Conservation (phyloP, 306 rosid genomes). For the Senna siamea region DNA sequence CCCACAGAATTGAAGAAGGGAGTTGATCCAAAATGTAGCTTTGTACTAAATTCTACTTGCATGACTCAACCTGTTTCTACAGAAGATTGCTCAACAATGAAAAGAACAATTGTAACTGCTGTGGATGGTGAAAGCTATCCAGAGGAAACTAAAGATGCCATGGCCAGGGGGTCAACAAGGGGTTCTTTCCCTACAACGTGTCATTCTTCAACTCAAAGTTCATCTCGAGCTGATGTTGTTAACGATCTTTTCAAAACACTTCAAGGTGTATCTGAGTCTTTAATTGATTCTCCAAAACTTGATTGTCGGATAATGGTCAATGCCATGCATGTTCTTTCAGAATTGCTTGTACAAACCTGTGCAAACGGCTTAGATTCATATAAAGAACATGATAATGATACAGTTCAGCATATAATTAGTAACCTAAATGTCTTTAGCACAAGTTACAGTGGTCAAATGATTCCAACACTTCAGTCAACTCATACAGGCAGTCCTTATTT, state of each 20-base stretch:
- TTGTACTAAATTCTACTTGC: conserved; percentile 31
- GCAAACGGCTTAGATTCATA: conserved; percentile 41
- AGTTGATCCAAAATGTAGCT: conserved; percentile 41
- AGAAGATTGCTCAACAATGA: conserved; percentile 26
- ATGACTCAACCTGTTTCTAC: conserved; percentile 34
- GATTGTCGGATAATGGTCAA: conserved; percentile 48
- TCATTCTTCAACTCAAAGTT: conserved; percentile 29
- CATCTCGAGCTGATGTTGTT: conserved; percentile 35
- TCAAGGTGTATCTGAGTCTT: conserved; percentile 50
- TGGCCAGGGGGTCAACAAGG: conserved; percentile 26
- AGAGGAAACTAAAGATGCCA: conserved; percentile 38
- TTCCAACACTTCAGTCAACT: conserved; percentile 42
- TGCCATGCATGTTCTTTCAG: conserved; percentile 62
- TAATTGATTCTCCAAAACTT: conserved; percentile 47
- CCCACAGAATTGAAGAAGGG: conserved; percentile 38
- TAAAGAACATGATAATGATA: conserved; percentile 43
- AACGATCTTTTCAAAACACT: conserved; percentile 41
- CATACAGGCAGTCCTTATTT: conserved; percentile 38
- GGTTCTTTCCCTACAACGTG: conserved; percentile 35
- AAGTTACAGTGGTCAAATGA: conserved; percentile 36
- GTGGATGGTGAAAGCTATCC: conserved; percentile 32
- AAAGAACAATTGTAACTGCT: conserved; percentile 28
- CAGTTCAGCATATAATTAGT: conserved; percentile 51
- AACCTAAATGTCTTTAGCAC: conserved; percentile 50
- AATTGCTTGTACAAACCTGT: conserved; percentile 54